Evolutionary conservation across 305 asterid genomes (phyloP), one percentile per base, ranked within the genome.

Genomic region (Fraxinus ornus): DNA sequence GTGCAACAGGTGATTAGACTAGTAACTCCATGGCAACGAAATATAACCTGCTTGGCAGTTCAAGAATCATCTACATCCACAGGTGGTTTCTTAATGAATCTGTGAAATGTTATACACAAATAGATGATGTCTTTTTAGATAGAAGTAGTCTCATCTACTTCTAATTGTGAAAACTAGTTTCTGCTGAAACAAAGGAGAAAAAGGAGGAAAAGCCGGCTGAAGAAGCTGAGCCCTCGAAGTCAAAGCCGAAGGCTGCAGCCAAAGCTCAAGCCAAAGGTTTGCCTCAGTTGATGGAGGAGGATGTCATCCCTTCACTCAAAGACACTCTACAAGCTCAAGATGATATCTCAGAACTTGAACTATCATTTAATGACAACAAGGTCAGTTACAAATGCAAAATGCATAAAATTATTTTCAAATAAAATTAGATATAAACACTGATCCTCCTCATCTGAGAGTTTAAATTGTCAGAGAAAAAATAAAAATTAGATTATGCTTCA

Each of bases 251-350:
- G 73, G 78, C 92, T 33, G 91, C 93, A 74, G 90, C 93, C 47
- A 92, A 93, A 89, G 97, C 97, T 79, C 90, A 93, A 0, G 86
- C 72, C 33, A 93, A 94, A 84, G 75, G 94, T 78, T 86, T 94
- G 83, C 94, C 94, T 49, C 89, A 89, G 92, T 79, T 94, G 88
- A 92, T 93, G 98, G 92, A 88, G 17, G 98, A 94, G 47, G 97
- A 93, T 60, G 91, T 94, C 33, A 94, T 93, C 85, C 98, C 98
- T 75, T 82, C 93, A 72, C 89, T 93, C 75, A 89, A 68, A 84
- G n/a, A 83, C 44, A 93, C 84, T 74, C 86, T 94, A 9, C 86
- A 85, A 87, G 89, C 93, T 79, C 94, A 92, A 76, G 80, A 93
- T 71, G 92, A 94, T 71, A 84, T 92, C 76, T 71, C 89, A 15